Base-by-base conservation (phyloP, 345 rosid genomes). In the Nasturtium officinale region DNA sequence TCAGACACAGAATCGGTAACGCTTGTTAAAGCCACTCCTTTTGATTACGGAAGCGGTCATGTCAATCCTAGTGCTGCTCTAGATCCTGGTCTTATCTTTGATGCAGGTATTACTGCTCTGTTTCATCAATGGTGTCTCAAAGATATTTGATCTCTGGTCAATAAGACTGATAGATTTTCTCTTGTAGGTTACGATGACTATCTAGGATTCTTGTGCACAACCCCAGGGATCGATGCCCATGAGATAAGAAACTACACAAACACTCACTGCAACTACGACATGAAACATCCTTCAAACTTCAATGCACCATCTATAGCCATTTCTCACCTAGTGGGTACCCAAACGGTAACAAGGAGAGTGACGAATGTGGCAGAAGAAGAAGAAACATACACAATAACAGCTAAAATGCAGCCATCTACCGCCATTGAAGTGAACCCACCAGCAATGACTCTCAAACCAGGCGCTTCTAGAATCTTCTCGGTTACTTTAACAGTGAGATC, bases 41-140 rank as follows among this genome's bases (percentile, higher is more conserved):
- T 96, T 38, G 99, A 96, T 79, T 95, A 83, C 55, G 99, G 99
- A 48, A 90, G 96, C 67, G 99, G 99, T 53, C 99, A 95, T 82
- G 97, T 95, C 61, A 85, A 87, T 79, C 99, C 99, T 20, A 84
- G 87, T 69, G 97, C 98, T 68, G 98, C 99, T 67, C 72, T 96
- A 74, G 96, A 96, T 81, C 99, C 99, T 11, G 99, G 99, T 43
- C 98, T 96, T 69, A 65, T 96, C 66, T 89, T 96, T 60, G 89
- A 96, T 73, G 97, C 98, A 82, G 75, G 98, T 88, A 77, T 88
- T n/a, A 17, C 7, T 55, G n/a, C 42, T 43, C 50, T 33, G 25
- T 51, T n/a, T 42, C 64, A 42, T 61, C 26, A 37, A 17, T 66
- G 18, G 25, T 42, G 32, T 29, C 18, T 13, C 30, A 61, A 72